Percentiles rank a stretch among this genome's conserved stretches.
These are phyloP conservation scores for Neurospora sp. DNA, from an alignment of 495 filamentous ascomycete genomes.

Conservation along the genomic window DNA sequence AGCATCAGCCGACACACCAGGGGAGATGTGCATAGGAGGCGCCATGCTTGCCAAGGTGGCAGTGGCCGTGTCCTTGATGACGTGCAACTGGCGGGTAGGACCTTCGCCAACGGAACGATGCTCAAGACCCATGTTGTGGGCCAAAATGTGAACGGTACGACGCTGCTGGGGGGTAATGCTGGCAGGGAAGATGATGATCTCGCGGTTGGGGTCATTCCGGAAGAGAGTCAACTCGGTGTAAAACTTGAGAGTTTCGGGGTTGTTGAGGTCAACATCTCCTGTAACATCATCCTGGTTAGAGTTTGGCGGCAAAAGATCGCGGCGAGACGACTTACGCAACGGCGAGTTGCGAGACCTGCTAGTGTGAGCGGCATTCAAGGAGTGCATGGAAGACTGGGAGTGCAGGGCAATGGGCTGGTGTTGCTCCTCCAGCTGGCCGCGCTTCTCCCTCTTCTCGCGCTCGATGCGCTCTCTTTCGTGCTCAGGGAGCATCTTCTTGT, in stretches of 20 bases:
- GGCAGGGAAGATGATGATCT: constrained; percentile 73
- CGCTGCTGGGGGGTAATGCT: constrained; percentile 74
- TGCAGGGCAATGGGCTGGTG: constrained; percentile 64
- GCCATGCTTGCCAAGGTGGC: constrained; percentile 12
- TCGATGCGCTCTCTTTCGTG: constrained; percentile 94
- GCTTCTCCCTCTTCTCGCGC: constrained; percentile 90
- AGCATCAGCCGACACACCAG: constrained; percentile 58
- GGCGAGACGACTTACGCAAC: constrained; percentile 20
- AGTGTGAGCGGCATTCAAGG: constrained; percentile 49
- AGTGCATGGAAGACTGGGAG: constrained; percentile 74
- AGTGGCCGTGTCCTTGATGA: constrained; percentile 55
- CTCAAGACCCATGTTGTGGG: constrained; percentile 86
- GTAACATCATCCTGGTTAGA: constrained; percentile 11
- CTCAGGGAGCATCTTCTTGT: constrained; percentile 97
- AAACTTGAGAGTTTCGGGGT: constrained; percentile 74
- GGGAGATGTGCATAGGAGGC: constrained; percentile 42
- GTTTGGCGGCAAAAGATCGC: constrained; percentile 17
- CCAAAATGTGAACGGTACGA: constrained; percentile 82
- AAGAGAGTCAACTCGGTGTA: constrained; percentile 86
- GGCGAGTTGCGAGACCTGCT: constrained; percentile 27
- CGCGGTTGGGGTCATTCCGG: constrained; percentile 65
- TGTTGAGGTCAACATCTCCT: constrained; percentile 81
- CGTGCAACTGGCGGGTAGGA: constrained; percentile 77
- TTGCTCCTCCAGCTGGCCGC: constrained; percentile 94
- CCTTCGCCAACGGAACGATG: constrained; percentile 82